Percentiles rank a stretch among this genome's conserved stretches.
Evolutionary conservation across 345 rosid species (phyloP).

Genomic region (Hypericum androsaemum): DNA sequence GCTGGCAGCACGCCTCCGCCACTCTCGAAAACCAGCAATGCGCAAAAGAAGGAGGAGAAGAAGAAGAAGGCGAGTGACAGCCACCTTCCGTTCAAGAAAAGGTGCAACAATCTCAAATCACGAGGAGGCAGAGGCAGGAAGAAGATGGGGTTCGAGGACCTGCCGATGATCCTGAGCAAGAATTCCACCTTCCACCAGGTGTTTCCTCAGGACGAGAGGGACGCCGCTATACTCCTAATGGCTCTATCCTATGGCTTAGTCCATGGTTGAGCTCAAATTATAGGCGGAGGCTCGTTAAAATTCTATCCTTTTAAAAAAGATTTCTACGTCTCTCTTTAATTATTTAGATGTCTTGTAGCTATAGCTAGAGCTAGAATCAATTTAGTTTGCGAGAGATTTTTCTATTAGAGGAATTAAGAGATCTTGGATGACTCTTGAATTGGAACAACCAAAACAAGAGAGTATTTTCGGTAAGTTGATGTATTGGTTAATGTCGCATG

Average conservation of each 20-base stretch:
- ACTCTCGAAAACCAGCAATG: constrained; percentile 10
- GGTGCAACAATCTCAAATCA: constrained; percentile 21
- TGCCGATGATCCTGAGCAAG: constrained; percentile 53
- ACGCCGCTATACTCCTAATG: constrained; percentile 91
- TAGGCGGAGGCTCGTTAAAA: no score
- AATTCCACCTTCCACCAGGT: constrained; percentile 54
- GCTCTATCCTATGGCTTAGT: constrained; percentile 84
- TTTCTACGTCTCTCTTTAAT: no score
- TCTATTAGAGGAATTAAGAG: no score
- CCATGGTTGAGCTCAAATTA: constrained; percentile 28
- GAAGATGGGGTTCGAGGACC: constrained; percentile 64
- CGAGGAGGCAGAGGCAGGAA: constrained; percentile 14
- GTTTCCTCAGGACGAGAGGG: constrained; percentile 94
- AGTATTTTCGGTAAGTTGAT: no score
- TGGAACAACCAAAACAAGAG: no score
- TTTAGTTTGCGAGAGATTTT: no score
- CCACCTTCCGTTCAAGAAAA: constrained; percentile 32
- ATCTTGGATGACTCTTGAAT: no score
- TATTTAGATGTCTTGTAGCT: no score
- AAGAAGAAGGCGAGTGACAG: constrained; percentile 5
- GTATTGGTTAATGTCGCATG: no score
- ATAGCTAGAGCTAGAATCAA: no score
- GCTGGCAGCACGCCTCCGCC: constrained; percentile 6
- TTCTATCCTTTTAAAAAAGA: no score
- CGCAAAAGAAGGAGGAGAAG: constrained; percentile 30